Evolutionary conservation across 2,329 filamentous ascomycete genomes (phyloP).

Genomic region (Sclerotinia spermophila): DNA sequence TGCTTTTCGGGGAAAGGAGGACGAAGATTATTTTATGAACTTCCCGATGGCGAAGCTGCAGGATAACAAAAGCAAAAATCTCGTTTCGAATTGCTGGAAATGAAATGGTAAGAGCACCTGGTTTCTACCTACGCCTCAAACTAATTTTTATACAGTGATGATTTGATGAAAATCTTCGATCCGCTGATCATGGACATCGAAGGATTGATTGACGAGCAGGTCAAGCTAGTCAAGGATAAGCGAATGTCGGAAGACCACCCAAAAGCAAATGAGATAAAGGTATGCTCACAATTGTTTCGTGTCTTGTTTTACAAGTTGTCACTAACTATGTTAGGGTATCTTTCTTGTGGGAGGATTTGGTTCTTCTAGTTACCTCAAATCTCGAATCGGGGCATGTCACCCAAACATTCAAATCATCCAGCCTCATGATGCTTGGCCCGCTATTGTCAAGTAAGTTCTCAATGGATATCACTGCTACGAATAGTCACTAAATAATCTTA

Average conservation of each 20-base stretch:
- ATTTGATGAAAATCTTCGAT: conserved; percentile 52
- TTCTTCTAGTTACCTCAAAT: conserved; percentile 34
- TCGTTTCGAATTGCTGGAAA: conserved; percentile 26
- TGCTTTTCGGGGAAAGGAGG: conserved; percentile 25
- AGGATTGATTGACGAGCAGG: conserved; percentile 43
- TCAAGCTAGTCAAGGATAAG: conserved; percentile 41
- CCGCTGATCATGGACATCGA: conserved; percentile 43
- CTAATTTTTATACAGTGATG: conserved; percentile 30
- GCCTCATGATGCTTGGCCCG: conserved; percentile 26
- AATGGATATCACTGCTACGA: no score
- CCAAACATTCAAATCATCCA: conserved; percentile 29
- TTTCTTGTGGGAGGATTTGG: conserved; percentile 32
- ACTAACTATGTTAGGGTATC: conserved; percentile 15
- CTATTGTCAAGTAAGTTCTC: conserved; percentile 28
- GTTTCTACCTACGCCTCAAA: accelerated
- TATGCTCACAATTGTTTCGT: conserved; percentile 23
- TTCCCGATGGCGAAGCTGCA: conserved; percentile 31
- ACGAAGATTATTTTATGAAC: conserved; percentile 32
- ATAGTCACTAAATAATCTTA: no score
- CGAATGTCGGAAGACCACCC: conserved; percentile 40
- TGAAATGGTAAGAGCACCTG: conserved; percentile 27
- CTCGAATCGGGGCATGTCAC: conserved; percentile 41
- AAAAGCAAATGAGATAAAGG: conserved; percentile 40
- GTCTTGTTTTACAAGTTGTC: background rate
- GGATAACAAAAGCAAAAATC: conserved; percentile 27